Conservation (phyloP, 2,329 filamentous ascomycete species). For the Orbilia quercus region DNA sequence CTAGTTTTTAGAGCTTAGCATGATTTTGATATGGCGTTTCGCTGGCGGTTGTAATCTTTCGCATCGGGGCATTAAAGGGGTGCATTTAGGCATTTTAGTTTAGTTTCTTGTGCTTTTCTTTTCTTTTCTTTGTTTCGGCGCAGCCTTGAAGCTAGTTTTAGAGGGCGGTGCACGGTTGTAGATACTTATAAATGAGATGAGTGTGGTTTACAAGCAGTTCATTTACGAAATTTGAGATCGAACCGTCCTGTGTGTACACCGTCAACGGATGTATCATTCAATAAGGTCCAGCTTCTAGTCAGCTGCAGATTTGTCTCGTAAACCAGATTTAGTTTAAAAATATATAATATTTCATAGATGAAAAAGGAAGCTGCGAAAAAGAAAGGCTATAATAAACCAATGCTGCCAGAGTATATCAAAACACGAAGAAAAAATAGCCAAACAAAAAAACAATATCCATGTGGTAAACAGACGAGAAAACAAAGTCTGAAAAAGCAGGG, state of each 20-base stretch:
- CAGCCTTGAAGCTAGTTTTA: too few species aligned
- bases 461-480: background rate
- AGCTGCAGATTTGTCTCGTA: slow-evolving; percentile 13
- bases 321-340: slow-evolving; percentile 16
- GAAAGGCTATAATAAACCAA: slow-evolving; percentile 15
- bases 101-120: background rate
- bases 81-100: background rate
- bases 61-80: background rate
- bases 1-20: background rate
- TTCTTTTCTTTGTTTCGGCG: too few species aligned
- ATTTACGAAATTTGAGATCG: too few species aligned
- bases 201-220: too few species aligned
- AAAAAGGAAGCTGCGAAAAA: slow-evolving; percentile 11
- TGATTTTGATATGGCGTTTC: slow-evolving; percentile 7
- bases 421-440: background rate
- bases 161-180: too few species aligned
- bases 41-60: background rate
- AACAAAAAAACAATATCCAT: background rate
- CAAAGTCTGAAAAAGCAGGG: background rate
- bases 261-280: background rate
- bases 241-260: background rate
- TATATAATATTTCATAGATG: background rate
- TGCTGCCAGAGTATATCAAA: slow-evolving; percentile 26
- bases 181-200: too few species aligned
- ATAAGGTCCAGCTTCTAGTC: background rate